Evolutionary conservation across 441 rosid species (phyloP), one percentile per base, ranked within the genome.

Genomic region (Daphne laureola): DNA sequence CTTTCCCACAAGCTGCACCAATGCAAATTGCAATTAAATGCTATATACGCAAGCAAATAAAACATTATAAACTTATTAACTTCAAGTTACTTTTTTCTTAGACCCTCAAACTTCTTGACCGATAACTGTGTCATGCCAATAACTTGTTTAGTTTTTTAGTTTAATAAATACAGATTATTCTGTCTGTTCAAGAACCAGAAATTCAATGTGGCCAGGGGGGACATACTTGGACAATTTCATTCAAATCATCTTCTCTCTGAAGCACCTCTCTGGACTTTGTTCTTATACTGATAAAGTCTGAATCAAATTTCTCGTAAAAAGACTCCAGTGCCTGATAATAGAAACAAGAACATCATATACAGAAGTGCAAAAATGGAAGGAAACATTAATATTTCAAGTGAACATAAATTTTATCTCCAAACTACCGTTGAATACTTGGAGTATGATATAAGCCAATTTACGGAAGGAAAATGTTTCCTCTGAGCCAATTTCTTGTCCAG

Each of bases 391-490:
- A 49, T 5, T 26, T 23, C 45, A 44, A 58, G n/a, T 12, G 17
- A 54, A 35, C 14, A 53, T 36, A 49, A 11, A 14, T 49, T 49
- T 23, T 52, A 61, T 49, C 46, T 51, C 47, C 57, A 50, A 64
- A 65, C 67, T 80, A 94, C 98, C 66, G 88, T 53, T 11, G 98
- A 81, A 59, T 94, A 94, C 75, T 94, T 94, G 8, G 99, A 94
- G 79, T 94, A 94, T 49, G 99, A 94, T 66, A 94, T 90, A 62
- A 94, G 82, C 99, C 99, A 94, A 68, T 94, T 94, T 14, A 94
- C 98, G 62, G 98, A 94, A 55, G 99, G 98, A 51, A 94, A 94
- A 80, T 94, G 99, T 67, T 94, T 94, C 74, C 99, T 86, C 75
- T 90, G 96, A 21, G 99, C 98, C 78, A 90, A 94, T 76, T 90